Evolutionary conservation across 31 red algal genomes (phyloP).

Genomic region (Endocladia muricata): DNA sequence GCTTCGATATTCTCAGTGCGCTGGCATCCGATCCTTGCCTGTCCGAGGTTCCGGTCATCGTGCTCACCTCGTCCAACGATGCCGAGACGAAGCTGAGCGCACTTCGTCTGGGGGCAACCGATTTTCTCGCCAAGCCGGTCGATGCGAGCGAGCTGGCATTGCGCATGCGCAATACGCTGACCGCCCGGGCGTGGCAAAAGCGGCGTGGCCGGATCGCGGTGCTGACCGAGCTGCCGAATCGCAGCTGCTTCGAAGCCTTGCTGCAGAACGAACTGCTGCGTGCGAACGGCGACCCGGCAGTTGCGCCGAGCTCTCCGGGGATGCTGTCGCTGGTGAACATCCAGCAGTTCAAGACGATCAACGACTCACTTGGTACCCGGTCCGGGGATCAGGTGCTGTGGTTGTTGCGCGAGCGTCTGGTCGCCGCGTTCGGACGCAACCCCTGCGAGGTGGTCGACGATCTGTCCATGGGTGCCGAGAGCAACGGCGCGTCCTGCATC

Average conservation of each 20-base stretch:
- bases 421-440: too few relatives aligned
- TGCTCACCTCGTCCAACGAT: background rate
- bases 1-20: conserved; percentile 4
- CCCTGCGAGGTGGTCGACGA: background rate
- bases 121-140: conserved; percentile 14
- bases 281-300: too few relatives aligned
- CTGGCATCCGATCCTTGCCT: too few relatives aligned
- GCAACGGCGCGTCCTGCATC: background rate
- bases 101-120: background rate
- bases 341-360: background rate
- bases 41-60: conserved; percentile 5
- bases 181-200: background rate
- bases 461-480: too few relatives aligned
- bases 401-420: background rate
- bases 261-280: background rate
- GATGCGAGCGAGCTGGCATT: background rate
- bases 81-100: background rate
- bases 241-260: background rate
- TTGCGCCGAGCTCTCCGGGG: background rate
- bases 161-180: background rate
- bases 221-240: conserved; percentile 3
- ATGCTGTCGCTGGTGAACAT: background rate
- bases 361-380: background rate
- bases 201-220: background rate
- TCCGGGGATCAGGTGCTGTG: background rate